These are phyloP conservation scores for Phytophthora sp. DNA, from an alignment of 352 stramenopile species.

Conservation along the genomic window DNA sequence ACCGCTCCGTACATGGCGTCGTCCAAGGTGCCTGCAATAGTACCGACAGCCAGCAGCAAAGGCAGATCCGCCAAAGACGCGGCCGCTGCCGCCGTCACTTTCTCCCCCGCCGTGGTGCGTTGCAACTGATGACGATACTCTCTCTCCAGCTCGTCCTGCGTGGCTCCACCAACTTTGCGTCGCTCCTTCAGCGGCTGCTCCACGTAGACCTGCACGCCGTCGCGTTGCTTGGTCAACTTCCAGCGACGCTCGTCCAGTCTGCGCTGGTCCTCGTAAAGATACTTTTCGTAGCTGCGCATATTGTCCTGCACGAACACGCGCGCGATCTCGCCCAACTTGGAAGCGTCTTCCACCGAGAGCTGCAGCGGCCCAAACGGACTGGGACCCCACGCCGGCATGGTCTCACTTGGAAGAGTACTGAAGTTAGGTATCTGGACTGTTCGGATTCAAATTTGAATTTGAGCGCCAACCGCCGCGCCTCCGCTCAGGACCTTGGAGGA, in stretches of 20 bases:
- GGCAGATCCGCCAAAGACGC: conserved; percentile 33
- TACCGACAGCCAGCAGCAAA: conserved; percentile 34
- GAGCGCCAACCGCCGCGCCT: no score
- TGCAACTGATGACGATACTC: conserved; percentile 24
- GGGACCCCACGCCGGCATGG: conserved; percentile 27
- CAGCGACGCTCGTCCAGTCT: conserved; percentile 31
- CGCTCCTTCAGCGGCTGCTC: conserved; percentile 30
- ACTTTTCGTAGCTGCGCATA: conserved; percentile 34
- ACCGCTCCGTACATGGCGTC: conserved; percentile 53
- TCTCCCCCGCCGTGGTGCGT: conserved; percentile 5
- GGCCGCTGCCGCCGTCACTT: conserved; percentile 20
- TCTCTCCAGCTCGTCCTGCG: conserved; percentile 29
- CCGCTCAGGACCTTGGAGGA: no score
- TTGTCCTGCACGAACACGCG: conserved; percentile 35
- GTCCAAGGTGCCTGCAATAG: conserved; percentile 38
- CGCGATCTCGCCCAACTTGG: conserved; percentile 33
- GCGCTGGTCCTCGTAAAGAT: conserved; percentile 33
- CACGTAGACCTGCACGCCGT: conserved; percentile 32
- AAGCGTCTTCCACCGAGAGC: conserved; percentile 31
- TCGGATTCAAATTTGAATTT: no score
- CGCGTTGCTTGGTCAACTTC: conserved; percentile 33
- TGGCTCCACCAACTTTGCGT: conserved; percentile 14
- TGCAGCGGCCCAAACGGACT: conserved; percentile 37
- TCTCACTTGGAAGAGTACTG: not conserved
- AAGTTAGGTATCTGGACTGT: no score